Evolutionary conservation across 148 eudicot species (phyloP), one percentile per base, ranked within the genome.

Genomic region (Vaccinium darrowii): DNA sequence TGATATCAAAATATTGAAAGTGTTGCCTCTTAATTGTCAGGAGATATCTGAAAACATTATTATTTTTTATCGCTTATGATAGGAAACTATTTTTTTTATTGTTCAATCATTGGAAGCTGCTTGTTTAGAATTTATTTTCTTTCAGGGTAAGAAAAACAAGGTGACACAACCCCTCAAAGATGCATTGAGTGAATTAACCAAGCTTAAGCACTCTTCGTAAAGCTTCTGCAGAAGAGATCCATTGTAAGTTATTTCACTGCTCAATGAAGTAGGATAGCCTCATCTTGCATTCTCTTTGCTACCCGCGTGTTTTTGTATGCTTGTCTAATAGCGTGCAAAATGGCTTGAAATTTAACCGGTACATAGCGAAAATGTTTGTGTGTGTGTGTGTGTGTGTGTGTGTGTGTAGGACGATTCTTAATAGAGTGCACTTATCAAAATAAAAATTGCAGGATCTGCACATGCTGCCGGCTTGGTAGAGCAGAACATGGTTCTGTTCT

Each of bases 71-170:
- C 33, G 12, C 12, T 13, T 4, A 25, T 67, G 25, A 8, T 25
- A n/a, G 15, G 54, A 8, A 23, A 78, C 8, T 21, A 11, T 78
- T 3, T 78, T 25, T 51, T 51, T 78, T 15, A 79, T 39, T 60
- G 11, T 21, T 11, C 78, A 75, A 80, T 25, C 7, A 47, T 8
- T 49, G 25, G 33, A 72, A 81, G 57, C 80, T 87, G 50, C 83
- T 67, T 51, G 11, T 54, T 56, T 12, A 33, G 13, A 85, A 75
- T 15, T 27, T 11, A 54, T 71, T 11, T 25, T 53, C 11, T 73
- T 85, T 81, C 85, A 94, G 98, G 87, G 88, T 5, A 95, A 95
- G 91, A 84, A 84, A 75, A 87, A 73, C 82, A 85, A 87, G 87
- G 79, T 95, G 30, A 89, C 25, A 58, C 93, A 90, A 58, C 91